Evolutionary conservation across 2,329 filamentous ascomycete species (phyloP), one percentile per base, ranked within the genome.

Genomic region (Microcera coccophila): DNA sequence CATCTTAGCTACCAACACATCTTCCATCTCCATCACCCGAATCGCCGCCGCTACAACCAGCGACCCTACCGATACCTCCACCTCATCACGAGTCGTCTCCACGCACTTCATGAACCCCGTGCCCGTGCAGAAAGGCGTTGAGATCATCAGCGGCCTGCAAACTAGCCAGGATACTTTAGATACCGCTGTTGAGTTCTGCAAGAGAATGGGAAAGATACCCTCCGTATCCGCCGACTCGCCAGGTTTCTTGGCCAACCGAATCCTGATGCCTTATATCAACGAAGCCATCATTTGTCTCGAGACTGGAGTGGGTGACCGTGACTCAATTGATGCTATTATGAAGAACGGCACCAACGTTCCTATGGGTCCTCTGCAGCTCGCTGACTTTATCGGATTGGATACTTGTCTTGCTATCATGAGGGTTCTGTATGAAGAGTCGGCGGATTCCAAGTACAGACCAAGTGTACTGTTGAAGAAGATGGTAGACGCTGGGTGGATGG

Each of bases 101-200:
- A 97, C 93, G 14, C 93, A 98, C 68, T 98, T 98, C 70, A 98
- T 98, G 93, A 98, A 98, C 74, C 93, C 93, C 0, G 93, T 98
- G 0, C 93, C 93, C 2, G 72, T 98, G 22, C 93, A 97, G 64
- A 95, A 95, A 68, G 93, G 93, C 39, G 93, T 98, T 4, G 93
- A 98, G 70, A 96, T 98, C 59, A 97, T 98, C 64, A 84, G 87
- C 39, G 93, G 90, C 21, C 75, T 98, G 21, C 93, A 98, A 67
- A 98, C 93, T 3, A 93, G 87, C 45, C 72, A 82, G 54, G 78
- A 80, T 48, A 97, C 93, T 1, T 70, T 96, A 34, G 83, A 88
- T 15, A 87, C 85, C 0, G 89, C 93, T 3, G 70, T 97, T 10
- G 84, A 79, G 5, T 91, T 98, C 62, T 91, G 91, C 68, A 81